A percentile compares a stretch with the other conserved stretches of the same genome.
phyloP scores from a whole-genome alignment of 805 yeast genomes.

The Candida chilensis region DNA sequence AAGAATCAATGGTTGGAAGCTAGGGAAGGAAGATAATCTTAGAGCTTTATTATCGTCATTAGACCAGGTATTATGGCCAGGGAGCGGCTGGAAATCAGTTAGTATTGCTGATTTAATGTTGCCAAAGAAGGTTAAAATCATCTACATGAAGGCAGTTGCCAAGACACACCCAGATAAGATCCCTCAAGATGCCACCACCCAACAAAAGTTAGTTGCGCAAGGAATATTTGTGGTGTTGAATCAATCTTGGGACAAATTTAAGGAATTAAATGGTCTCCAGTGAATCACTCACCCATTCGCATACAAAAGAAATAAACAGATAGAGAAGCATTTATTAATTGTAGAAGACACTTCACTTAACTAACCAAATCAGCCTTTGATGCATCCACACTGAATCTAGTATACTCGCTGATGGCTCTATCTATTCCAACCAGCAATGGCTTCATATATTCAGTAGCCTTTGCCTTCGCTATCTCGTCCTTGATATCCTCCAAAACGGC shows the following conservation, averaged over 20 bases:
- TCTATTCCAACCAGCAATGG: slow-evolving; percentile 36
- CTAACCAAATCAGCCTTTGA: too few species aligned
- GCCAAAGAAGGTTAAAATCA: slow-evolving; percentile 81
- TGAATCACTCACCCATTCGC: too few species aligned
- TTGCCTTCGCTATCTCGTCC: slow-evolving; percentile 6
- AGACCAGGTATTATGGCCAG: slow-evolving; percentile 60
- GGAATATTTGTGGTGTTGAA: slow-evolving; percentile 77
- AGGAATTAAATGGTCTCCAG: slow-evolving; percentile 41
- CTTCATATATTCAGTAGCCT: slow-evolving; percentile 18
- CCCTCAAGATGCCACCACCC: slow-evolving; percentile 45
- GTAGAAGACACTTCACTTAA: too few species aligned
- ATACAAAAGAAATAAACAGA: too few species aligned
- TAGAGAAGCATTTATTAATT: too few species aligned
- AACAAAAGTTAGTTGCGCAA: slow-evolving; percentile 78
- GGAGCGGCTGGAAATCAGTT: slow-evolving; percentile 57
- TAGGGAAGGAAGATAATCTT: slow-evolving; percentile 72
- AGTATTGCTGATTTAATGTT: slow-evolving; percentile 69
- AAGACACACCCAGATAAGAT: slow-evolving; percentile 83
- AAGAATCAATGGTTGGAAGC: slow-evolving; percentile 53
- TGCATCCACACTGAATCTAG: too few species aligned
- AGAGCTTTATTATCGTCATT: slow-evolving; percentile 69
- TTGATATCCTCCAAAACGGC: slow-evolving; percentile 13
- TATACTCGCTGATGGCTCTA: slow-evolving; percentile 37
- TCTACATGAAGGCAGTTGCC: slow-evolving; percentile 75
- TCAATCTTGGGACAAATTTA: slow-evolving; percentile 85